phyloP scores from a whole-genome alignment of 805 yeast genomes.

The Hanseniaspora lindneri region DNA sequence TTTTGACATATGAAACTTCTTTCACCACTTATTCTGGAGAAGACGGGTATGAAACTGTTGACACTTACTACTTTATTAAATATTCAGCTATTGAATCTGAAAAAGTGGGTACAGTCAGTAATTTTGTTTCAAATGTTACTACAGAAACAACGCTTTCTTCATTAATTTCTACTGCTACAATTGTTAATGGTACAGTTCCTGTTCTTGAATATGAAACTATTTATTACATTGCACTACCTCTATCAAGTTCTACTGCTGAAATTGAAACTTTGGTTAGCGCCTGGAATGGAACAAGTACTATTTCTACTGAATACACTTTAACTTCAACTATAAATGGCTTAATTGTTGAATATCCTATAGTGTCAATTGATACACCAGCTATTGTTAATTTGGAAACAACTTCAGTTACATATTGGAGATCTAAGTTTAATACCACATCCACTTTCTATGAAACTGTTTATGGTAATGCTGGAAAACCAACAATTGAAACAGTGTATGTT shows the following conservation, averaged over 20 bases:
- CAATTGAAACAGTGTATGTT: slow-evolving; percentile 9
- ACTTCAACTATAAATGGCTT: neutral
- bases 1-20: neutral
- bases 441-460: neutral
- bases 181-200: neutral
- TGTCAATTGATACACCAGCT: slow-evolving; percentile 3
- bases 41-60: slow-evolving; percentile 1
- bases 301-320: neutral
- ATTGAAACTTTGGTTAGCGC: neutral
- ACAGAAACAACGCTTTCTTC: neutral
- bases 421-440: neutral
- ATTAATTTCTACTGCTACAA: neutral
- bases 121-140: neutral
- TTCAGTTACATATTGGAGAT: neutral
- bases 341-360: neutral
- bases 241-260: neutral
- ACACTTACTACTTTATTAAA: slow-evolving; percentile 18
- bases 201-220: neutral
- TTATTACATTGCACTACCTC: neutral
- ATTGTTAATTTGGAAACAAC: neutral
- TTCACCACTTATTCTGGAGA: neutral
- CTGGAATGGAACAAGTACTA: slow-evolving; percentile 1
- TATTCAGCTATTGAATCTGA: slow-evolving; percentile 14
- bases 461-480: neutral
- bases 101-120: neutral